These are phyloP conservation scores for Microthlaspi erraticum DNA, from an alignment of 345 rosid genomes.

Conservation along the genomic window DNA sequence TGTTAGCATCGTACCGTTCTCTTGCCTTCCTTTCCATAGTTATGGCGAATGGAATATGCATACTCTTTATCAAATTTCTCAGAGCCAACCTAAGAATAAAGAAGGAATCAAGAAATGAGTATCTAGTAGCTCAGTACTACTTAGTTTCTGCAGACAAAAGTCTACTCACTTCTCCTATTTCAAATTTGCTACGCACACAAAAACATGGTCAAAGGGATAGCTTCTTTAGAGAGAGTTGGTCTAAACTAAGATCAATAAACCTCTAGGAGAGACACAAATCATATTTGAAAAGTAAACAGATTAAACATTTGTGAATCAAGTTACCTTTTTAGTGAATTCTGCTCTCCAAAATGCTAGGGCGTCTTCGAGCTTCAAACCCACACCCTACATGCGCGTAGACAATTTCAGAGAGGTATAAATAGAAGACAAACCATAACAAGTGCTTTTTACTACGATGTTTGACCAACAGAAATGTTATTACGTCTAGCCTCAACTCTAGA, in stretches of 20 bases:
- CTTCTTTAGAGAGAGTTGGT: slow-evolving; percentile 2
- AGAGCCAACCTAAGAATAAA: slow-evolving; percentile 66
- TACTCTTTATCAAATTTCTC: slow-evolving; percentile 94
- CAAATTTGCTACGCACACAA: slow-evolving; percentile 15
- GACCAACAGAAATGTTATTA: neutral
- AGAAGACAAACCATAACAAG: neutral
- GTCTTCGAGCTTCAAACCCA: slow-evolving; percentile 89
- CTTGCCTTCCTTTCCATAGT: slow-evolving; percentile 94
- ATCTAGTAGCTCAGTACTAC: neutral
- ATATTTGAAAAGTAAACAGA: neutral
- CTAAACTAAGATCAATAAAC: neutral
- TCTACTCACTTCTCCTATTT: neutral
- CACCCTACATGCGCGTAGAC: slow-evolving; percentile 57
- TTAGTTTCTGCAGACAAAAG: slow-evolving; percentile 14
- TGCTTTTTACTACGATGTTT: slow-evolving; percentile 17
- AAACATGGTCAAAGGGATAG: slow-evolving; percentile 11
- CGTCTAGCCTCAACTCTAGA: slow-evolving; percentile 30
- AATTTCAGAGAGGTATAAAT: slow-evolving; percentile 3
- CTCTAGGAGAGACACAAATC: neutral
- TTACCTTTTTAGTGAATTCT: slow-evolving; percentile 85
- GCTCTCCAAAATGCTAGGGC: slow-evolving; percentile 96
- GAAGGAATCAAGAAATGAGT: neutral
- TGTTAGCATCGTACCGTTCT: slow-evolving; percentile 64
- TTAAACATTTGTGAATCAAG: slow-evolving; percentile 16
- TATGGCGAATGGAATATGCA: slow-evolving; percentile 87